phyloP scores from a whole-genome alignment of 1,284 basidiomycete species.

The Melampsora larici-populina region DNA sequence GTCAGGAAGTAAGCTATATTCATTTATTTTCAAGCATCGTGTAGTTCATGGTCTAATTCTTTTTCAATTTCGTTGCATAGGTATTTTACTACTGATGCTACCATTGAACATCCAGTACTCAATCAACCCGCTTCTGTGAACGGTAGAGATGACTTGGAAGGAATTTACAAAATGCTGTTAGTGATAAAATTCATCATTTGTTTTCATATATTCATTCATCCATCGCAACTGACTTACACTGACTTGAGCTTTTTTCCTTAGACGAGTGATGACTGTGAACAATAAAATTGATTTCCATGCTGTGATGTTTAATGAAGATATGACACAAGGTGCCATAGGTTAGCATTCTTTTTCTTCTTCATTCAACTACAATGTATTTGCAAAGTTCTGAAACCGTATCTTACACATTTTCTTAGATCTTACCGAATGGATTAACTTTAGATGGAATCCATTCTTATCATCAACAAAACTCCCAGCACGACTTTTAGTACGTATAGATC shows the following conservation, averaged over 20 bases:
- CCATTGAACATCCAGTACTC: neutral
- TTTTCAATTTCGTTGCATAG: neutral
- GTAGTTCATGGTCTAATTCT: neutral
- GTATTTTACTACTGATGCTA: conserved; percentile 39
- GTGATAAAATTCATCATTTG: neutral
- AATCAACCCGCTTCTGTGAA: neutral
- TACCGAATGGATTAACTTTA: neutral
- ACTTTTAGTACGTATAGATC: conserved; percentile 9
- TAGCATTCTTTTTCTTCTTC: neutral
- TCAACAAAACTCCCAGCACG: neutral
- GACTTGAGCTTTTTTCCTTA: neutral
- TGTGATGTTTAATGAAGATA: conserved; percentile 36
- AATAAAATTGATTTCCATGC: conserved; percentile 39
- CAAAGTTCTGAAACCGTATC: too few relatives aligned
- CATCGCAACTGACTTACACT: too few relatives aligned
- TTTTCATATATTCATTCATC: too few relatives aligned
- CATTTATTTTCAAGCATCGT: too few relatives aligned
- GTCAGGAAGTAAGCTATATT: conserved; percentile 19
- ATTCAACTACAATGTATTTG: too few relatives aligned
- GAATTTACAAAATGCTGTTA: conserved; percentile 29
- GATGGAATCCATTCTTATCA: neutral
- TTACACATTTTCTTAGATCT: conserved; percentile 1
- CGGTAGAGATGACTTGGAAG: conserved; percentile 8
- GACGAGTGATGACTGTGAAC: neutral
- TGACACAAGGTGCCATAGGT: conserved; percentile 25